Conservation (phyloP, 305 asterid genomes). For the Fraxinus paxiana region DNA sequence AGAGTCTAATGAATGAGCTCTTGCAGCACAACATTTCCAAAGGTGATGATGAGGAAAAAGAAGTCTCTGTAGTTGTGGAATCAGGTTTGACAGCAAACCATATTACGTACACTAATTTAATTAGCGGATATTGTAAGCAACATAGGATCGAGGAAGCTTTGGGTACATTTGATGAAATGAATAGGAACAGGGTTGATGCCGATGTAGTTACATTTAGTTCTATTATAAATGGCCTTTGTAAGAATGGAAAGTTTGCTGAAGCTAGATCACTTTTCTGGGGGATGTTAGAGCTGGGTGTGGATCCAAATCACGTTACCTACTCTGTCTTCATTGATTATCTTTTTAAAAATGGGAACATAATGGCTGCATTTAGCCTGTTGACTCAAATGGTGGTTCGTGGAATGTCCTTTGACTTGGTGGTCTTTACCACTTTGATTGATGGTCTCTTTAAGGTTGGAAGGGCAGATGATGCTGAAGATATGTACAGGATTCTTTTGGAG, state of each 20-base stretch:
- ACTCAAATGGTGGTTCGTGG: conserved; percentile 85
- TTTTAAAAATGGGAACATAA: conserved; percentile 42
- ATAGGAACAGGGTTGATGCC: conserved; percentile 46
- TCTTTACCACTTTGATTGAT: conserved; percentile 59
- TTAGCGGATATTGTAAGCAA: conserved; percentile 43
- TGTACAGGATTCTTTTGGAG: conserved; percentile 44
- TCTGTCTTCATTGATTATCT: conserved; percentile 54
- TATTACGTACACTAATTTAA: conserved; percentile 49
- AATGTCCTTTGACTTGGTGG: conserved; percentile 61
- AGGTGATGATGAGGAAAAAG: conserved; percentile 24
- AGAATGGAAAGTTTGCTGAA: conserved; percentile 53
- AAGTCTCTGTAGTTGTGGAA: conserved; percentile 23
- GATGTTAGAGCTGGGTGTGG: conserved; percentile 50
- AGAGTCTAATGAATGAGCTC: conserved; percentile 53
- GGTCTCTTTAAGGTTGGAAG: conserved; percentile 69
- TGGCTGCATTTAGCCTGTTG: conserved; percentile 59
- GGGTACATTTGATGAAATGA: conserved; percentile 49
- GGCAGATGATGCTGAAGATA: conserved; percentile 56
- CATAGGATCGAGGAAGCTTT: conserved; percentile 50
- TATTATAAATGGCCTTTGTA: conserved; percentile 53
- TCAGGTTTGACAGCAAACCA: conserved; percentile 37
- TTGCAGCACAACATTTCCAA: conserved; percentile 23
- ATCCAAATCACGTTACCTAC: conserved; percentile 74
- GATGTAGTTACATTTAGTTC: conserved; percentile 66
- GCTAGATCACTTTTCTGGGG: conserved; percentile 50